Conservation (phyloP, 441 rosid species). For the Erodium moschatum region DNA sequence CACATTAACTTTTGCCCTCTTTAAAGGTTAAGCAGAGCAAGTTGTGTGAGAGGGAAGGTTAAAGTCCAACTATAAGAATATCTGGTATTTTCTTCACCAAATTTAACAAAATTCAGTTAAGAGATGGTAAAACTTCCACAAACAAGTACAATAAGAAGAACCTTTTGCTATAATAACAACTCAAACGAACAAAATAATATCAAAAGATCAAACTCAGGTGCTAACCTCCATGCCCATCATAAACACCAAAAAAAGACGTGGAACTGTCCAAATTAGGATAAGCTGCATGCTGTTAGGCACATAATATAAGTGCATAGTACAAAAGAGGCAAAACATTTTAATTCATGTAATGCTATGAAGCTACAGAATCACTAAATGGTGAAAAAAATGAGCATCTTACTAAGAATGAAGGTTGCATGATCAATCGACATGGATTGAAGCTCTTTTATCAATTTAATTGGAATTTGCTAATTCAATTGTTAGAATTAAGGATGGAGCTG, state of each 20-base stretch:
- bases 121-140: not conserved
- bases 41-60: not conserved
- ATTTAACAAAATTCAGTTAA: not conserved
- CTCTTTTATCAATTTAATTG: not conserved
- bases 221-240: slow-evolving; percentile 99
- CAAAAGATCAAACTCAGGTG: slow-evolving; percentile 1
- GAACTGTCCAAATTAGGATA: slow-evolving; percentile 62
- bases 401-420: not conserved
- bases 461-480: not conserved
- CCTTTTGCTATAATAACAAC: not conserved
- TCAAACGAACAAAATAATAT: not conserved
- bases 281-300: slow-evolving; percentile 42
- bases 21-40: not conserved
- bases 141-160: slow-evolving; percentile 1
- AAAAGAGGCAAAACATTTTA: slow-evolving; percentile 12
- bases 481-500: not conserved
- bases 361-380: not conserved
- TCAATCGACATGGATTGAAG: not conserved
- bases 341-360: slow-evolving; percentile 9
- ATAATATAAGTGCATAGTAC: slow-evolving; percentile 22
- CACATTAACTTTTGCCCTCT: not conserved
- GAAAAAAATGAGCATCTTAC: not conserved
- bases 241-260: slow-evolving; percentile 87
- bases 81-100: not conserved
- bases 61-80: not conserved